Evolutionary conservation across 805 yeast genomes (phyloP), one percentile per base, ranked within the genome.

Genomic region (Metschnikowia arizonensis): DNA sequence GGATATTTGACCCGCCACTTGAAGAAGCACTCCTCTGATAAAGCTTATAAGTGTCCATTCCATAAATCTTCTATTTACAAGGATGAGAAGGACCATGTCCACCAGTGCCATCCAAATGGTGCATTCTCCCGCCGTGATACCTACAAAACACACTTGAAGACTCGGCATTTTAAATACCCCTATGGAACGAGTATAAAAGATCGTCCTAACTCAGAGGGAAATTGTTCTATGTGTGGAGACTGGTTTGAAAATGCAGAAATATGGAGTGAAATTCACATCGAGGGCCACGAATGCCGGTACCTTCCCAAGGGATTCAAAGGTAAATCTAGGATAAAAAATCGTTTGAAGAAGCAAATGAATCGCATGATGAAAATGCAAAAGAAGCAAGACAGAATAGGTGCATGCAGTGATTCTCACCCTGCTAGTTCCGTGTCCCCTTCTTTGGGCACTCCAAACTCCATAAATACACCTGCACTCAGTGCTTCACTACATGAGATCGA

Each of bases 81-180:
- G 44, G 73, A 68, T 49, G 73, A 69, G 35, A 63, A 65, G 48
- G 67, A 68, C 52, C 56, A 62, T 45, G 64, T 70, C 17, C 74
- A 68, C 42, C 68, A 71, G 49, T 78, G 83, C 50, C 83, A 78
- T 55, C 76, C 79, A 15, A 74, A 72, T 18, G 83, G 83, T 5
- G 81, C 80, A 3, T 78, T 78, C 53, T 76, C 82, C 5, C 65
- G 83, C 55, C 66, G 82, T 54, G 83, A 78, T 56, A 78, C 83
- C 5, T 77, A 75, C 58, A 77, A 77, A 53, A 78, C 80, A 1
- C 83, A 78, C 57, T 65, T 78, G 42, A 78, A 77, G 54, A 73
- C 81, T 7, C 62, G 79, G 45, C 83, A 78, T 57, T 78, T 78
- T 57, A 70, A 71, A 36, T 78, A 78, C 51, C 83, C 83, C 29